Evolutionary conservation across 2,329 filamentous ascomycete species (phyloP).

Genomic region (Phyllosticta capitalensis): DNA sequence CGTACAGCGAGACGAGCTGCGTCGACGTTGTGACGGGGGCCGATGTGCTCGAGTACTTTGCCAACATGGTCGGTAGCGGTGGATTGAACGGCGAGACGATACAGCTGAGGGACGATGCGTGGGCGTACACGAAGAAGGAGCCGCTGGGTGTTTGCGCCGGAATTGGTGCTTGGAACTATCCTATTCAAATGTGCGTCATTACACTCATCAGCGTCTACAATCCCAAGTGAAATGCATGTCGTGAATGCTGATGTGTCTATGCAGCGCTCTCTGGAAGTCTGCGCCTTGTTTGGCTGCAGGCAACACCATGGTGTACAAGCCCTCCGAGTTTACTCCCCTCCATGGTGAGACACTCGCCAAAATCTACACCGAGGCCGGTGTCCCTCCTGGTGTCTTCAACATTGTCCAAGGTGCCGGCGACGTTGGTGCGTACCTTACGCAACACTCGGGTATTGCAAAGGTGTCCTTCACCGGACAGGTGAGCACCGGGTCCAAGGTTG

Average conservation of each 20-base stretch:
- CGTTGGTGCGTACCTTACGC: slow-evolving; percentile 65
- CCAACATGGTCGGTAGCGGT: slow-evolving; percentile 65
- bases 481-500: slow-evolving; percentile 72
- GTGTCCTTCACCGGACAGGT: slow-evolving; percentile 88
- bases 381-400: slow-evolving; percentile 75
- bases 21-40: slow-evolving; percentile 77
- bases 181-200: slow-evolving; percentile 60
- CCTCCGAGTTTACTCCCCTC: slow-evolving; percentile 78
- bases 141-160: slow-evolving; percentile 75
- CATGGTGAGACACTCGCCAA: slow-evolving; percentile 67
- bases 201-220: slow-evolving; percentile 1
- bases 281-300: slow-evolving; percentile 76
- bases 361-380: slow-evolving; percentile 67
- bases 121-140: slow-evolving; percentile 75
- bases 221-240: slow-evolving; percentile 1
- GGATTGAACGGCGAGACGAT: slow-evolving; percentile 74
- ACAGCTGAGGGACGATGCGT: slow-evolving; percentile 63
- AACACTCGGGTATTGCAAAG: slow-evolving; percentile 66
- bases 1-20: slow-evolving; percentile 72
- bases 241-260: background rate
- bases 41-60: slow-evolving; percentile 81
- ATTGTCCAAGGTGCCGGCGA: slow-evolving; percentile 60
- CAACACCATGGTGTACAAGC: slow-evolving; percentile 88
- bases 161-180: slow-evolving; percentile 89
- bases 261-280: slow-evolving; percentile 69